Base-by-base conservation (phyloP, 148 eudicot species). In the Agrostemma githago region DNA sequence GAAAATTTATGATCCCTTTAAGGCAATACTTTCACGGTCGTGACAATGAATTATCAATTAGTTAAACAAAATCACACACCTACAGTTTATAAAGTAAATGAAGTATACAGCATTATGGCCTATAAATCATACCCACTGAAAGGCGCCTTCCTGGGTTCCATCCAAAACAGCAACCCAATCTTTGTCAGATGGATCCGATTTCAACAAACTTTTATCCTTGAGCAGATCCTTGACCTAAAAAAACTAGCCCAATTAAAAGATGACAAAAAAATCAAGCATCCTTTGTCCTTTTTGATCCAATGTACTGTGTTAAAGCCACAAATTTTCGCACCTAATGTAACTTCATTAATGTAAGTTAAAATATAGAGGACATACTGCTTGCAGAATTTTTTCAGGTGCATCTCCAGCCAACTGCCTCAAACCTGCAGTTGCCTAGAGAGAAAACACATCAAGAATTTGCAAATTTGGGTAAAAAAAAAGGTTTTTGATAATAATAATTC, bases 131-230 rank as follows among this genome's bases (percentile, higher is more conserved):
- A 95, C 99, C 97, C 99, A 95, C 79, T 90, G 96, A 82, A 85
- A 95, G 81, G 97, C 92, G 74, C 99, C 99, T 89, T 95, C 99
- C 87, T 95, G 97, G 68, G 84, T 85, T 74, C 99, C 97, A 85
- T 95, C 99, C 81, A 95, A 71, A 72, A 95, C 99, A 56, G 92
- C 83, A 65, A 92, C 94, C 86, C 92, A 86, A 73, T 84, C 88
- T 62, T 83, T 83, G 77, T 85, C 75, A 12, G 89, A 92, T 66
- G 85, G 84, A 73, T 85, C 74, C 9, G 89, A 95, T 68, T 87
- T 86, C 62, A 95, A 79, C 43, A 75, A 70, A 82, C 97, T 86
- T 77, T 79, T 86, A 70, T 82, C 86, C 77, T 83, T 85, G 70
- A 94, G 84, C 82, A 86, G 83, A 70, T 84, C 88, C 74, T 86